These are phyloP conservation scores for Pouteria campechiana DNA, from an alignment of 179 eudicot species.

Conservation along the genomic window DNA sequence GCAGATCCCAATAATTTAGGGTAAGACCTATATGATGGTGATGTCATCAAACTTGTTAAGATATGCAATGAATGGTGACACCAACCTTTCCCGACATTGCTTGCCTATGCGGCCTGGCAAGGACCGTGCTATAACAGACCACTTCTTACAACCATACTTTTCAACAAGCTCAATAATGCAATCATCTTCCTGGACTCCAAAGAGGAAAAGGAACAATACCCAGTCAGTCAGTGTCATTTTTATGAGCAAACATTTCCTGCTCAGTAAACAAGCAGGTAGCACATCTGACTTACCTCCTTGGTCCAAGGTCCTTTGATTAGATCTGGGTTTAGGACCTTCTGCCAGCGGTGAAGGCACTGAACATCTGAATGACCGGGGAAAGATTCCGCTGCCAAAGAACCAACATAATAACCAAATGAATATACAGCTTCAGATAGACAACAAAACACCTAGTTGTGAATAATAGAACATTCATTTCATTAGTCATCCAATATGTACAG, in stretches of 20 bases:
- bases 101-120: conserved; percentile 57
- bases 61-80: not conserved
- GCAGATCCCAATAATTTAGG: too few relatives aligned
- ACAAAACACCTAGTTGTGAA: too few relatives aligned
- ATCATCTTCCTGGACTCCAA: conserved; percentile 40
- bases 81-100: conserved; percentile 62
- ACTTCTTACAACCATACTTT: conserved; percentile 28
- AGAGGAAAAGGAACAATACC: not conserved
- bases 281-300: conserved; percentile 25
- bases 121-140: conserved; percentile 37
- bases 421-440: too few relatives aligned
- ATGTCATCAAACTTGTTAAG: too few relatives aligned
- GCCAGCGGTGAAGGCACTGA: conserved; percentile 70
- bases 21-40: too few relatives aligned
- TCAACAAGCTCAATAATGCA: conserved; percentile 21
- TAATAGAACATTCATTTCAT: too few relatives aligned
- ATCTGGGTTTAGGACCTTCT: conserved; percentile 45
- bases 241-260: not conserved
- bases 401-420: too few relatives aligned
- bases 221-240: not conserved
- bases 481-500: too few relatives aligned
- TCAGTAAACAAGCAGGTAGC: not conserved
- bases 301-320: conserved; percentile 54
- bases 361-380: conserved; percentile 46
- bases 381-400: conserved; percentile 30